A percentile compares a stretch with the other conserved stretches of the same genome.
These are phyloP conservation scores for Boletus eberwhitei DNA, from an alignment of 768 basidiomycete genomes.

Conservation along the genomic window DNA sequence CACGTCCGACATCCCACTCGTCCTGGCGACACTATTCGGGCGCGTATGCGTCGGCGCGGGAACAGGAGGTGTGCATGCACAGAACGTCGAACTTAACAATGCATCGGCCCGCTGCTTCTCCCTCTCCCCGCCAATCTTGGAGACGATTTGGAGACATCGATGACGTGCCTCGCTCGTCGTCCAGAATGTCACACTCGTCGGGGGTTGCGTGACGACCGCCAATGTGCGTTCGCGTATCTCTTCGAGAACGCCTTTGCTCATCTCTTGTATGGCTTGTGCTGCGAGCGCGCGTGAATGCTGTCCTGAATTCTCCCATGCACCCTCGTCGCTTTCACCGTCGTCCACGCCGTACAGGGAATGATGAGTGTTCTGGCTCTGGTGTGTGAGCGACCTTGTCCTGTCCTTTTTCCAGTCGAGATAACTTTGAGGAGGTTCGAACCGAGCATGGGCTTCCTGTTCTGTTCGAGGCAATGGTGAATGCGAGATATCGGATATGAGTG, in stretches of 20 bases:
- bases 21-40: not conserved
- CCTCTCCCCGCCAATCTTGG: constrained; percentile 70
- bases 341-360: constrained; percentile 8
- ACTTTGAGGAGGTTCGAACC: constrained; percentile 59
- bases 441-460: constrained; percentile 52
- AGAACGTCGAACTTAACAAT: constrained; percentile 42
- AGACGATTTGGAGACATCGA: constrained; percentile 71
- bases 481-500: constrained; percentile 78
- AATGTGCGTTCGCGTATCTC: constrained; percentile 55
- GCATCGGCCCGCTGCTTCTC: constrained; percentile 65
- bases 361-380: not conserved
- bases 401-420: constrained; percentile 60
- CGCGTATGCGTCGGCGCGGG: not conserved
- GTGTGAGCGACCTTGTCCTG: constrained; percentile 10
- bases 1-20: not conserved
- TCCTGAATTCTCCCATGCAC: constrained; percentile 32
- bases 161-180: constrained; percentile 73
- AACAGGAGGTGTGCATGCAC: constrained; percentile 5
- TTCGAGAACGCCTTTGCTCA: constrained; percentile 56
- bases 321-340: not conserved
- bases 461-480: constrained; percentile 63
- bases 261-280: constrained; percentile 73
- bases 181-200: constrained; percentile 59
- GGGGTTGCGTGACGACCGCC: not conserved
- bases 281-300: constrained; percentile 70